Evolutionary conservation across 169 alveolate species (phyloP).

Genomic region (Babesia caballi): DNA sequence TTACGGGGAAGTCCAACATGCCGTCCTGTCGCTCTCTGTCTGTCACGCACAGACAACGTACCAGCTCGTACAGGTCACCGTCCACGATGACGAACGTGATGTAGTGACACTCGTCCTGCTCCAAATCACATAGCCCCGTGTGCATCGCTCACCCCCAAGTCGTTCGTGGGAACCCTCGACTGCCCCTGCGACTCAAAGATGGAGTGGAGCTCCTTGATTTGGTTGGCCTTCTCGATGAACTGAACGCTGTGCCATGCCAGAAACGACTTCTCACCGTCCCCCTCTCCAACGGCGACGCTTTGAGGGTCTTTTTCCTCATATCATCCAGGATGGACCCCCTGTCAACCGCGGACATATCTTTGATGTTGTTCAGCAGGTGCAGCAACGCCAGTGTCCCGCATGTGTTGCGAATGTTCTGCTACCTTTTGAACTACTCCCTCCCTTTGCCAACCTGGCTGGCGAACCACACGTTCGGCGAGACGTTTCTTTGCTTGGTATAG

Average conservation of each 20-base stretch:
- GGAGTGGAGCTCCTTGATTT: conserved; percentile 11
- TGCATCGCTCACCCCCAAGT: not conserved
- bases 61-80: conserved; percentile 19
- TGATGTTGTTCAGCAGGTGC: conserved; percentile 28
- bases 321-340: not conserved
- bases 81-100: conserved; percentile 26
- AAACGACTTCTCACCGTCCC: not conserved
- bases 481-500: not conserved
- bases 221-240: conserved; percentile 3
- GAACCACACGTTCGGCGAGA: conserved; percentile 34
- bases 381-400: conserved; percentile 39
- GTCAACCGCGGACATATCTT: not conserved
- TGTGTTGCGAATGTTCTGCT: conserved; percentile 5
- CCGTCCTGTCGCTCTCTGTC: conserved; percentile 15
- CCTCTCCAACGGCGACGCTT: conserved; percentile 12
- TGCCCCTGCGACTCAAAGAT: conserved; percentile 14
- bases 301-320: not conserved
- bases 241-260: not conserved
- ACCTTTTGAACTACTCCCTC: not conserved
- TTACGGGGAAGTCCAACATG: not conserved
- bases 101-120: conserved; percentile 4
- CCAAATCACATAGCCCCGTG: not conserved
- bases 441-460: not conserved
- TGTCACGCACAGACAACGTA: not conserved
- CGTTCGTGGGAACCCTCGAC: not conserved